A percentile compares a stretch with the other conserved stretches of the same genome.
These are phyloP conservation scores for Sporothrix variecibatus DNA, from an alignment of 2,329 filamentous ascomycete species.

Conservation along the genomic window DNA sequence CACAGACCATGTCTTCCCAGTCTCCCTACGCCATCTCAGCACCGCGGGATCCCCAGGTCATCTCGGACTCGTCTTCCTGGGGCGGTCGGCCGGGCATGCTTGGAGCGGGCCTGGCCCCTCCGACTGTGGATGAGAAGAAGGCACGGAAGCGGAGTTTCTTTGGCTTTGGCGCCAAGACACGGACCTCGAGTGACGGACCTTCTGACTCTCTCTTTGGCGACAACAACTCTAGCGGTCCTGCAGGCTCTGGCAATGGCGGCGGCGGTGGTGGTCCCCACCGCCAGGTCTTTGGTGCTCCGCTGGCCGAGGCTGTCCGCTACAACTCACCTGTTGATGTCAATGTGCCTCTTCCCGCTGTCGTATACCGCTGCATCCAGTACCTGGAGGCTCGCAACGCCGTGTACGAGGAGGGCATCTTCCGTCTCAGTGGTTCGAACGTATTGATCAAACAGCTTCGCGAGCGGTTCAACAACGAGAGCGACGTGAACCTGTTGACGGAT, in stretches of 20 bases:
- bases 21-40: constrained; percentile 69
- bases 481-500: constrained; percentile 81
- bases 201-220: constrained; percentile 58
- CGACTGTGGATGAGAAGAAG: constrained; percentile 72
- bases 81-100: constrained; percentile 45
- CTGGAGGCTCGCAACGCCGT: constrained; percentile 79
- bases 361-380: constrained; percentile 95
- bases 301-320: constrained; percentile 83
- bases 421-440: constrained; percentile 93
- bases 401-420: constrained; percentile 92
- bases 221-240: constrained; percentile 44
- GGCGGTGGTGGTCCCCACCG: constrained; percentile 56
- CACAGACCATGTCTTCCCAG: constrained; percentile 44
- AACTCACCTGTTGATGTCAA: constrained; percentile 72
- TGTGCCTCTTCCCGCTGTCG: constrained; percentile 82
- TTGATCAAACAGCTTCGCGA: constrained; percentile 90
- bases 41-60: constrained; percentile 80
- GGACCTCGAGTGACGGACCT: constrained; percentile 57
- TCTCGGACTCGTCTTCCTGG: constrained; percentile 81
- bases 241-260: constrained; percentile 36
- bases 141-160: constrained; percentile 77
- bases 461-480: constrained; percentile 89
- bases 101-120: constrained; percentile 49
- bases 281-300: constrained; percentile 79
- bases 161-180: constrained; percentile 64